Base-by-base conservation (phyloP, 805 yeast genomes). In the Yamadazyma nakazawae region DNA sequence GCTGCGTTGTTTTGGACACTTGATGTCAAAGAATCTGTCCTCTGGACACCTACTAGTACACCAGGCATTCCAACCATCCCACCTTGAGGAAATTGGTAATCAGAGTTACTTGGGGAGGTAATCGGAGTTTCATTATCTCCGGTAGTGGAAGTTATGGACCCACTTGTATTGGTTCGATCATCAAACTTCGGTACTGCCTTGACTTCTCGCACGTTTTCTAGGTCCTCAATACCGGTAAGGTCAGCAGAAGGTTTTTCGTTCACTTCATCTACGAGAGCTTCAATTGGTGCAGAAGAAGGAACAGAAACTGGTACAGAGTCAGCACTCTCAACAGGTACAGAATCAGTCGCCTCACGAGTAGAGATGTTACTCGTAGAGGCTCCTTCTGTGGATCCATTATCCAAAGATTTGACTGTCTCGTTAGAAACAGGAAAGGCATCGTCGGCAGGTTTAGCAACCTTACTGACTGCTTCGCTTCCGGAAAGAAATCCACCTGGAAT, bases 1-100 rank as follows among this genome's bases (percentile, higher is more conserved):
- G 97, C 91, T 2, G 97, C 89, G 62, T 92, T 90, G 67, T 91
- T 91, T 57, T 86, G 92, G 30, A 90, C 95, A 37, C 96, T 87
- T 0, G 97, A 89, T 0, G 97, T 87, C 34, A 86, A 79, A 0
- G 96, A 87, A 48, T 84, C 86, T 2, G 95, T 87, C 56, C 94
- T 47, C 75, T 80, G 72, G 5, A 72, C 74, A 8, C 74, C 74
- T 13, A 67, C 68, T 40, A 69, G 59, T 3, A 63, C 75, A n/a
- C 76, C 74, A 19, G 61, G 57, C 68, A 72, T 67, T 1, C 75
- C 75, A 2, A 65, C 70, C 64, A 70, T 56, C 3, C 72, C 70
- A 13, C 72, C 74, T 51, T 69, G 74, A 13, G 68, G 62, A 52
- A 70, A 72, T 45, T 71, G 73, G 62, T 68, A 75, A 17, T 76